Percentiles rank a stretch among this genome's conserved stretches.
phyloP scores from a whole-genome alignment of 1,139 yeast species.

The Debaryomyces coudertii region DNA sequence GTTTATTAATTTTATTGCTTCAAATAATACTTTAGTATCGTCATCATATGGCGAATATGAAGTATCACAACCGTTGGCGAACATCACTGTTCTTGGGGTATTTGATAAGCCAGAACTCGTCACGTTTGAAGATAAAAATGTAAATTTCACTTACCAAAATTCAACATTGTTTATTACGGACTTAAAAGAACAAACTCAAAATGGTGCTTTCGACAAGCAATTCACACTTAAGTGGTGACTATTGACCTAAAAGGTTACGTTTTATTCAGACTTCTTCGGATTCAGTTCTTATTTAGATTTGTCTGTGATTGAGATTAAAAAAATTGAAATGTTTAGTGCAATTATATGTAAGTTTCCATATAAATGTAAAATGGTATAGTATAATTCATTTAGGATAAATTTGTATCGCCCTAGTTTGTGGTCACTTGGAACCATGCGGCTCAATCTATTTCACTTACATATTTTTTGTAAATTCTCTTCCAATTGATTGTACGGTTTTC shows the following conservation, averaged over 20 bases:
- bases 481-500: not conserved
- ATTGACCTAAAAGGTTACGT: not conserved
- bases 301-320: not conserved
- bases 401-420: not conserved
- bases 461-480: not conserved
- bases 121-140: conserved; percentile 18
- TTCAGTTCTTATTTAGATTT: not conserved
- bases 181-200: conserved; percentile 17
- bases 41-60: conserved; percentile 23
- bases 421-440: conserved; percentile 5
- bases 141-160: conserved; percentile 18
- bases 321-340: too few species aligned
- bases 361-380: not conserved
- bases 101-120: conserved; percentile 23
- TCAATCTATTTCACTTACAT: not conserved
- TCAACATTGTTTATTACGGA: conserved; percentile 21
- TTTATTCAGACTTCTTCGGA: not conserved
- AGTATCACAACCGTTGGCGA: conserved; percentile 26
- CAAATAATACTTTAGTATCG: conserved; percentile 18
- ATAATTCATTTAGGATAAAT: not conserved
- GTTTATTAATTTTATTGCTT: conserved; percentile 23
- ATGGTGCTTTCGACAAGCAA: conserved; percentile 21
- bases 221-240: conserved; percentile 19
- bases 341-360: not conserved
- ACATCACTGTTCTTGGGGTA: conserved; percentile 30